A percentile compares a stretch with the other conserved stretches of the same genome.
phyloP scores from a whole-genome alignment of 768 basidiomycete species.

The Hygrocybe punicea region DNA sequence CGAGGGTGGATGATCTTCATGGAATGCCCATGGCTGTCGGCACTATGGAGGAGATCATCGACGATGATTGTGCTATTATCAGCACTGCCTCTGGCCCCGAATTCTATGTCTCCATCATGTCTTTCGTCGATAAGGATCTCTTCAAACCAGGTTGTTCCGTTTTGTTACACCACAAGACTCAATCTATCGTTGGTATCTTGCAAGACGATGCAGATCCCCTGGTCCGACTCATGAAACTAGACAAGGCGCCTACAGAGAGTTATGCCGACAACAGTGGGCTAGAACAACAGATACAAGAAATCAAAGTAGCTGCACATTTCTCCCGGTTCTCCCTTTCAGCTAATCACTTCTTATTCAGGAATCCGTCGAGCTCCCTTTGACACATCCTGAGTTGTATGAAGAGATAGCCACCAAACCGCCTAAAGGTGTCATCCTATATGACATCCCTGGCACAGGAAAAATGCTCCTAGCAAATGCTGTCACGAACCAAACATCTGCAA shows the following conservation, averaged over 20 bases:
- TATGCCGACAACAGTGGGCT: too few relatives aligned
- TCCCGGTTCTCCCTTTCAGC: too few relatives aligned
- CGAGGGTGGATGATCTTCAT: too few relatives aligned
- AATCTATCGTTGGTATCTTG: slow-evolving; percentile 91
- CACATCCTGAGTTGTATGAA: slow-evolving; percentile 97
- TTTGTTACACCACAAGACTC: slow-evolving; percentile 92
- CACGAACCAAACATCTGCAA: slow-evolving; percentile 97
- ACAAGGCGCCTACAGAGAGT: too few relatives aligned
- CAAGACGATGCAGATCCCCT: slow-evolving; percentile 94
- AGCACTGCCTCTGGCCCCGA: slow-evolving; percentile 93
- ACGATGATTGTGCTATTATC: slow-evolving; percentile 99
- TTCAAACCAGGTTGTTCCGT: slow-evolving; percentile 96
- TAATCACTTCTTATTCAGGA: slow-evolving; percentile 73
- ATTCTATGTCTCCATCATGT: slow-evolving; percentile 96
- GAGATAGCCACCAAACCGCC: slow-evolving; percentile 99
- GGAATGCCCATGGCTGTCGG: too few relatives aligned
- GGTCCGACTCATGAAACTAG: too few relatives aligned
- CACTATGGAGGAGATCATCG: too few relatives aligned
- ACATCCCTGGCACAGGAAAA: too few relatives aligned
- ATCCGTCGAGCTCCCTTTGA: slow-evolving; percentile 95
- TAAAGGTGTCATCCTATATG: slow-evolving; percentile 98
- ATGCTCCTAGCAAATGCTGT: slow-evolving; percentile 97
- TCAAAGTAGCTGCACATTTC: too few relatives aligned
- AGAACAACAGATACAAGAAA: too few relatives aligned
- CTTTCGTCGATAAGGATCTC: slow-evolving; percentile 96